A percentile compares a stretch with the other conserved stretches of the same genome.
Conservation (phyloP, 2,329 filamentous ascomycete species). For the Camillea tinctor region DNA sequence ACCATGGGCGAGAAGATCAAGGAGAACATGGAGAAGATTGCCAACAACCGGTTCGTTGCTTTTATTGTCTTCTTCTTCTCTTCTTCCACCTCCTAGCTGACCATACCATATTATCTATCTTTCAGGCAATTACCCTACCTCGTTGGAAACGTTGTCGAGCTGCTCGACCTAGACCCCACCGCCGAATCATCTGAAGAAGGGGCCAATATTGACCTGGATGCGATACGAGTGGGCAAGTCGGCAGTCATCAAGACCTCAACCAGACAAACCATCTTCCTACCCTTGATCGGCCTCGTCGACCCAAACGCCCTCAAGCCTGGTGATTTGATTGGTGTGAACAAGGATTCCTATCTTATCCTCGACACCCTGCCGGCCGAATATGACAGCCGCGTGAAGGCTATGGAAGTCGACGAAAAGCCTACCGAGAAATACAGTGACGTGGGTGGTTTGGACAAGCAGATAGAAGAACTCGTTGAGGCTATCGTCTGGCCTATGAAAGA, state of each 20-base stretch:
- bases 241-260: constrained; percentile 99
- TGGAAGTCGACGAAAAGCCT: constrained; percentile 99
- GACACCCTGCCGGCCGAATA: constrained; percentile 97
- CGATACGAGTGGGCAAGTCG: constrained; percentile 93
- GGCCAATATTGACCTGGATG: constrained; percentile 97
- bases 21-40: constrained; percentile 98
- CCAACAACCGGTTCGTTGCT: constrained; percentile 81
- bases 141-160: constrained; percentile 96
- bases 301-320: constrained; percentile 92
- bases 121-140: constrained; percentile 95
- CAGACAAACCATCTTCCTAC: constrained; percentile 96
- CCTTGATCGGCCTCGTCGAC: constrained; percentile 94
- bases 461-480: constrained; percentile 96
- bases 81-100: neutral
- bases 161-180: constrained; percentile 93
- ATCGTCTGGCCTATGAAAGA: constrained; percentile 99
- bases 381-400: constrained; percentile 97
- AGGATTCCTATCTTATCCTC: constrained; percentile 96
- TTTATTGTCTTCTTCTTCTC: constrained; percentile 3
- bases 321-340: constrained; percentile 97
- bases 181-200: constrained; percentile 96
- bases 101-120: constrained; percentile 9
- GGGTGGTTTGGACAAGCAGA: constrained; percentile 96
- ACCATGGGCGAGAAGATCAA: constrained; percentile 99
- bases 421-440: constrained; percentile 99